A percentile compares a stretch with the other conserved stretches of the same genome.
These are phyloP conservation scores for Hamamelis virginiana DNA, from an alignment of 164 flowering plant genomes.

Conservation along the genomic window DNA sequence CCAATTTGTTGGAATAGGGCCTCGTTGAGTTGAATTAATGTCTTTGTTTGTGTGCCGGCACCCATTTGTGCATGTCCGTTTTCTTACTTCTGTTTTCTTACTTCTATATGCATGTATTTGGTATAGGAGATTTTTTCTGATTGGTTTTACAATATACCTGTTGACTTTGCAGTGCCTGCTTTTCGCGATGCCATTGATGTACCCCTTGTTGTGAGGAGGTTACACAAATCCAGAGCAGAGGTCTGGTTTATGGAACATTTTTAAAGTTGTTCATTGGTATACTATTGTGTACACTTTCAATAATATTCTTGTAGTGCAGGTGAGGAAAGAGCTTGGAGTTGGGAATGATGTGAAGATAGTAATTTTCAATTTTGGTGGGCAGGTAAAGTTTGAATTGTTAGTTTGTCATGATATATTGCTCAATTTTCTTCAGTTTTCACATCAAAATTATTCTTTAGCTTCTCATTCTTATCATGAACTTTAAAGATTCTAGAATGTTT, in stretches of 20 bases:
- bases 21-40: too few relatives aligned
- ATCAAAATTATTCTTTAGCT: too few relatives aligned
- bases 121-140: not conserved
- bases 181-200: slow-evolving; percentile 94
- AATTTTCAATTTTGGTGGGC: slow-evolving; percentile 96
- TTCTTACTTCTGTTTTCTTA: too few relatives aligned
- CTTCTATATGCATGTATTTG: too few relatives aligned
- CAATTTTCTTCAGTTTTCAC: not conserved
- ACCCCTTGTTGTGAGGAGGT: slow-evolving; percentile 90
- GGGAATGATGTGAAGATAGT: slow-evolving; percentile 79
- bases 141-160: slow-evolving; percentile 4
- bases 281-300: not conserved
- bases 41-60: too few relatives aligned
- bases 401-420: not conserved
- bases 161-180: slow-evolving; percentile 83
- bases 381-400: slow-evolving; percentile 38
- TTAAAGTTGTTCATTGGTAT: not conserved
- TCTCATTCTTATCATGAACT: too few relatives aligned
- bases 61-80: too few relatives aligned
- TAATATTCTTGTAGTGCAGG: slow-evolving; percentile 36
- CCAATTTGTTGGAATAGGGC: too few relatives aligned
- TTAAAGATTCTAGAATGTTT: too few relatives aligned
- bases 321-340: slow-evolving; percentile 80
- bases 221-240: slow-evolving; percentile 79
- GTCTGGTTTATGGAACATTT: slow-evolving; percentile 26